Conservation (phyloP, 805 yeast genomes). For the Lipomyces yamadae region DNA sequence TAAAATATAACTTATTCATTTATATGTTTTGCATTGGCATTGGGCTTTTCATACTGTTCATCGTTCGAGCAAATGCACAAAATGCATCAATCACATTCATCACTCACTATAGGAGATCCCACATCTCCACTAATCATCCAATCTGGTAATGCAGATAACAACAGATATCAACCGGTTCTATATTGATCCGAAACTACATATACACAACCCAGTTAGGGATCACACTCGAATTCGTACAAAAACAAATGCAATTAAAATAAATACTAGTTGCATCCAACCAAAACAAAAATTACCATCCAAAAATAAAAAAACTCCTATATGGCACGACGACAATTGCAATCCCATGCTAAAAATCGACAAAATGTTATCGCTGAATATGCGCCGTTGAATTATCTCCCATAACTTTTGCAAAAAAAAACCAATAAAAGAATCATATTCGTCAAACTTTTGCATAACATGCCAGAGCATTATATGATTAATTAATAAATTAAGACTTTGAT, state of each 20-base stretch:
- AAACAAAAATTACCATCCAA: background rate
- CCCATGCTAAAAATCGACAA: background rate
- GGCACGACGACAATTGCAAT: background rate
- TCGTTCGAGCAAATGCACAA: background rate
- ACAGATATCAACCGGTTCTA: no score
- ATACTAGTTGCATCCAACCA: background rate
- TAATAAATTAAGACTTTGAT: constrained; percentile 1
- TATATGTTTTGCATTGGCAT: no score
- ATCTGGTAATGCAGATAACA: no score
- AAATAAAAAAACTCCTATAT: background rate
- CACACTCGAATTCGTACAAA: constrained; percentile 1
- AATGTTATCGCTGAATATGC: background rate
- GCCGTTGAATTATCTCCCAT: background rate
- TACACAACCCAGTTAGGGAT: background rate
- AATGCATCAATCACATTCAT: background rate
- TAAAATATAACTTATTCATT: no score
- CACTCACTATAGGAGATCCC: background rate
- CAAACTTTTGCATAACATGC: background rate
- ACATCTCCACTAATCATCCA: background rate
- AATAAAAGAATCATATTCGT: background rate
- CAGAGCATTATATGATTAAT: background rate
- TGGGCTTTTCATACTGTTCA: no score
- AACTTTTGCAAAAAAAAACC: background rate
- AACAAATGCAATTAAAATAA: constrained; percentile 7
- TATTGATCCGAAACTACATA: background rate